These are phyloP conservation scores for Striga asiatica DNA, from an alignment of 257 asterid genomes.

Conservation along the genomic window DNA sequence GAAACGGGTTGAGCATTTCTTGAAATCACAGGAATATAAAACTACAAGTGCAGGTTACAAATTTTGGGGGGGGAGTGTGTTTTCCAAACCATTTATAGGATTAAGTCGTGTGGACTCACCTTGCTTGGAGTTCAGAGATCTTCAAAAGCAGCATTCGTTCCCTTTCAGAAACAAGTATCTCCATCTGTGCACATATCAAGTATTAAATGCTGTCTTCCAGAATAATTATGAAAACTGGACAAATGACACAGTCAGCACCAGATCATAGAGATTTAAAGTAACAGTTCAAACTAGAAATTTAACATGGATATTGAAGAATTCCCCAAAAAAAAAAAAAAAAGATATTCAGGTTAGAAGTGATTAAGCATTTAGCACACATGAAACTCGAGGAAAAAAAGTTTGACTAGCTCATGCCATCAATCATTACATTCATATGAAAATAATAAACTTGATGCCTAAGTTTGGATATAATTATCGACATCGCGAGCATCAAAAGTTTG, in stretches of 20 bases:
- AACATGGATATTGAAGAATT: neutral
- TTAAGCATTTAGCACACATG: neutral
- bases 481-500: neutral
- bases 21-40: neutral
- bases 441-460: neutral
- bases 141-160: conserved; percentile 65
- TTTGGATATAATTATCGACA: neutral
- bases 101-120: conserved; percentile 27
- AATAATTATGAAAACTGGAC: conserved; percentile 2
- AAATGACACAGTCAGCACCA: neutral
- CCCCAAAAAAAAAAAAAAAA: neutral
- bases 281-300: neutral
- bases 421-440: neutral
- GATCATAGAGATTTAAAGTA: neutral
- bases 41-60: neutral
- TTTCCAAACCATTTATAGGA: neutral
- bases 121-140: conserved; percentile 82
- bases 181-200: conserved; percentile 37
- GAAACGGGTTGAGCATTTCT: conserved; percentile 16
- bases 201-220: conserved; percentile 5
- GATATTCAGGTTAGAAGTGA: neutral
- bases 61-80: too few species aligned
- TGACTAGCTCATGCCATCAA: neutral
- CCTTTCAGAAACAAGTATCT: conserved; percentile 54
- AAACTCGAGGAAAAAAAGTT: conserved; percentile 6